Percentiles rank a stretch among this genome's conserved stretches.
These are phyloP conservation scores for Botrytis fragariae DNA, from an alignment of 2,329 filamentous ascomycete species.

Conservation along the genomic window DNA sequence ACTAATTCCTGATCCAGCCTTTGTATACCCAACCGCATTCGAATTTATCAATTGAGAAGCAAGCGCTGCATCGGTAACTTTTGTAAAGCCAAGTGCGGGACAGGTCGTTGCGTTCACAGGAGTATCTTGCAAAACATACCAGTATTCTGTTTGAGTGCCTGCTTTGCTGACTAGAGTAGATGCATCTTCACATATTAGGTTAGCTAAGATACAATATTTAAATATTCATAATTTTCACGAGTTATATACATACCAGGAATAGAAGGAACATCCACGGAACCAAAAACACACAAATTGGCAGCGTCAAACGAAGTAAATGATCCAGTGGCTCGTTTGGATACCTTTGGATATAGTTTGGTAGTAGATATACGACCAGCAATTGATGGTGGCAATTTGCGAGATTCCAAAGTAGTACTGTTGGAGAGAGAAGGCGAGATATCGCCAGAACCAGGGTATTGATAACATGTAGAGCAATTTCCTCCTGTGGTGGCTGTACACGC, in stretches of 20 bases:
- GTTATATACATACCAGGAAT: neutral
- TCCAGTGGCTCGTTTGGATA: neutral
- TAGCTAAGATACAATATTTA: neutral
- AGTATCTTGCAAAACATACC: slow-evolving; percentile 9
- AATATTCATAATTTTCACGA: too few relatives aligned
- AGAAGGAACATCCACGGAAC: neutral
- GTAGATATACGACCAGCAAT: slow-evolving; percentile 11
- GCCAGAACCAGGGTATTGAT: neutral
- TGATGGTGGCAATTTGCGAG: neutral
- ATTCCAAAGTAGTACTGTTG: neutral
- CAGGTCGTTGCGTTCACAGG: neutral
- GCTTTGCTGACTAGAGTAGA: neutral
- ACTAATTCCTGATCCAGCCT: neutral
- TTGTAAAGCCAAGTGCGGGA: neutral
- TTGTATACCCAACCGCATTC: slow-evolving; percentile 3
- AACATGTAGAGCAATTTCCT: neutral
- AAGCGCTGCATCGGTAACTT: neutral
- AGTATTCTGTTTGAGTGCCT: neutral
- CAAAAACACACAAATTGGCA: neutral
- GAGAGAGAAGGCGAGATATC: neutral
- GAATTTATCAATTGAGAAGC: slow-evolving; percentile 9
- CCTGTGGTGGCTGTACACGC: neutral
- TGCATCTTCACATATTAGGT: neutral
- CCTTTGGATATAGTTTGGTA: neutral
- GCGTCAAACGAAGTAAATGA: neutral